phyloP scores from a whole-genome alignment of 495 filamentous ascomycete species.

The Amniculicola lignicola region DNA sequence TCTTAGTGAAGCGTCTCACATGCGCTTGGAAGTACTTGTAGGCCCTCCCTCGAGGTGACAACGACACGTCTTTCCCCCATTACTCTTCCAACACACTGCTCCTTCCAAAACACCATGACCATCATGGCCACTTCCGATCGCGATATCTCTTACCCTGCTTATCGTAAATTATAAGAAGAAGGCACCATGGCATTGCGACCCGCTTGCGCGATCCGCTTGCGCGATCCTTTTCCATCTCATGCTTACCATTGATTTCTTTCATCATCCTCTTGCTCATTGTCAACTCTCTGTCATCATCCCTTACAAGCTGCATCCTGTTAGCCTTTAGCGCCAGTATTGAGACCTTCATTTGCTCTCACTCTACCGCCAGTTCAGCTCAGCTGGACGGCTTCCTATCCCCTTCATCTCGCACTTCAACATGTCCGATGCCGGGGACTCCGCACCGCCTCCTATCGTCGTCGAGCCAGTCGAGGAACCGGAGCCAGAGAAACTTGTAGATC shows the following conservation, averaged over 20 bases:
- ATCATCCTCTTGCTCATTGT: conserved; percentile 8
- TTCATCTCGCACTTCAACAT: too few species aligned
- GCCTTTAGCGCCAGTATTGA: conserved; percentile 3
- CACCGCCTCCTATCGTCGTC: neutral
- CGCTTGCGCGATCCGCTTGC: neutral
- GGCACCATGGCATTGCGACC: neutral
- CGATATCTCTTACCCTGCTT: too few species aligned
- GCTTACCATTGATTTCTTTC: neutral
- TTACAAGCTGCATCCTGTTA: neutral
- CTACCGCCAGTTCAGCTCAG: conserved; percentile 1
- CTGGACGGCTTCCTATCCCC: neutral
- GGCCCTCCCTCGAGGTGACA: too few species aligned
- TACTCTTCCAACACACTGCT: too few species aligned
- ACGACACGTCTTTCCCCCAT: too few species aligned
- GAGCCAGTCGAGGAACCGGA: conserved; percentile 13
- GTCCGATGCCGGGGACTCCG: conserved; percentile 1
- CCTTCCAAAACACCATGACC: too few species aligned
- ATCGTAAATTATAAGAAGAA: too few species aligned
- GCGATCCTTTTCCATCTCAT: neutral
- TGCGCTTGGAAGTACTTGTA: too few species aligned
- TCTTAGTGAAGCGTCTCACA: too few species aligned
- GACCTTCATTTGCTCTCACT: conserved; percentile 3
- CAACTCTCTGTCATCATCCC: neutral
- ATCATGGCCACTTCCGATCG: too few species aligned
- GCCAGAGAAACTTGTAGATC: neutral